Conservation (phyloP, 495 filamentous ascomycete species). For the Aspergillus steynii region DNA sequence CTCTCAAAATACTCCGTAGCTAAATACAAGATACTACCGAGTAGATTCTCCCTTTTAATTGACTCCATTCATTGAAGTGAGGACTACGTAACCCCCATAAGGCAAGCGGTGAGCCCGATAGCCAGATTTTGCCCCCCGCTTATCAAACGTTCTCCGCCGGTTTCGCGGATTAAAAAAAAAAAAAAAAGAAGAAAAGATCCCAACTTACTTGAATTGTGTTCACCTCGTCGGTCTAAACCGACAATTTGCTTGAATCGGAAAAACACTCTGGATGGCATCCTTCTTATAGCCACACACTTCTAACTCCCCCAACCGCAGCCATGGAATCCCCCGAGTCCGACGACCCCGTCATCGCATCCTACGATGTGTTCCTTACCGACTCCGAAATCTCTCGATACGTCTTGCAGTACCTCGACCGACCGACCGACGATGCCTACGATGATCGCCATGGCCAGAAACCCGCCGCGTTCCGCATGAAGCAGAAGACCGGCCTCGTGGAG, state of each 20-base stretch:
- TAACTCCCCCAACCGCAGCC: background rate
- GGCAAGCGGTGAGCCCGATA: conserved; percentile 9
- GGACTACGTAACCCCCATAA: background rate
- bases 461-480: conserved; percentile 64
- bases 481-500: conserved; percentile 67
- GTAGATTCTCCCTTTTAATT: too few species aligned
- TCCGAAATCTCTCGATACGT: conserved; percentile 56
- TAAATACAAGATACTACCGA: too few species aligned
- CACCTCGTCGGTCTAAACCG: background rate
- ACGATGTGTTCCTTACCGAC: conserved; percentile 62
- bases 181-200: background rate
- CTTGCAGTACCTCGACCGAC: conserved; percentile 66
- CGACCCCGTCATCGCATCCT: conserved; percentile 58
- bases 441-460: conserved; percentile 54
- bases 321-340: conserved; percentile 43
- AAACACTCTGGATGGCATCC: background rate
- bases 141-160: conserved; percentile 13
- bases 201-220: background rate
- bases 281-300: background rate
- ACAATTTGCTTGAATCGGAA: background rate
- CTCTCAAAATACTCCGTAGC: too few species aligned
- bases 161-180: conserved; percentile 11
- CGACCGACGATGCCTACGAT: conserved; percentile 55
- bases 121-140: conserved; percentile 9
- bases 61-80: too few species aligned